Percentiles rank a stretch among this genome's conserved stretches.
Conservation (phyloP, 345 rosid species). For the Salix koriyanagi region DNA sequence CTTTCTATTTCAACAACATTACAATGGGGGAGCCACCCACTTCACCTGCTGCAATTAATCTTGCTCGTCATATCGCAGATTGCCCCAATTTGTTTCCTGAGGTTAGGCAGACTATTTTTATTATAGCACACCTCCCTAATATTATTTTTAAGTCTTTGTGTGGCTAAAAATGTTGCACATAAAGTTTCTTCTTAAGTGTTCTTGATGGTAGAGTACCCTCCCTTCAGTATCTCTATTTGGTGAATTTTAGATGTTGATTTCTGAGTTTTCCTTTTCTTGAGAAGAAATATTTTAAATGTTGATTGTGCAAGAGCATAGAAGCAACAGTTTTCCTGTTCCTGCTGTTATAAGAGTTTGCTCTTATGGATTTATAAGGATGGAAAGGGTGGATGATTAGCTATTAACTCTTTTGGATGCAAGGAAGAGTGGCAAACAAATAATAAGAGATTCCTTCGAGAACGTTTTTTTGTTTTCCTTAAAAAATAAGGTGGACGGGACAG, state of each 20-base stretch:
- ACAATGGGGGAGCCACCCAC: slow-evolving; percentile 87
- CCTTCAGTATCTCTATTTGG: background rate
- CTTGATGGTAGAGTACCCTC: background rate
- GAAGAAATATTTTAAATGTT: background rate
- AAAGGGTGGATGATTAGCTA: background rate
- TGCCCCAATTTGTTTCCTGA: slow-evolving; percentile 94
- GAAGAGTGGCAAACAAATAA: background rate
- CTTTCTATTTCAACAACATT: slow-evolving; percentile 91
- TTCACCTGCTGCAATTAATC: slow-evolving; percentile 66
- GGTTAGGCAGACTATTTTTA: slow-evolving; percentile 39
- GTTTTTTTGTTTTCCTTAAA: no score
- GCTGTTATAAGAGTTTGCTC: background rate
- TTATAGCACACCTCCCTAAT: background rate
- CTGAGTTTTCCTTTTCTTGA: background rate
- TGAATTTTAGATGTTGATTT: background rate
- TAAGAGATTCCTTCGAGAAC: no score
- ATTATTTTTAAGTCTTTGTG: background rate
- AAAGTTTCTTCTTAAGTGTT: background rate
- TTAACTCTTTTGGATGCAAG: background rate
- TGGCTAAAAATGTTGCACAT: background rate
- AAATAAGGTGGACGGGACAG: background rate
- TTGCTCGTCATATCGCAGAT: slow-evolving; percentile 83
- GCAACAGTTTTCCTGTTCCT: background rate
- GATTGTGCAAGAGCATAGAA: background rate
- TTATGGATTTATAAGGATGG: background rate